Conservation (phyloP, 2,329 filamentous ascomycete genomes). For the Colletotrichum musicola region DNA sequence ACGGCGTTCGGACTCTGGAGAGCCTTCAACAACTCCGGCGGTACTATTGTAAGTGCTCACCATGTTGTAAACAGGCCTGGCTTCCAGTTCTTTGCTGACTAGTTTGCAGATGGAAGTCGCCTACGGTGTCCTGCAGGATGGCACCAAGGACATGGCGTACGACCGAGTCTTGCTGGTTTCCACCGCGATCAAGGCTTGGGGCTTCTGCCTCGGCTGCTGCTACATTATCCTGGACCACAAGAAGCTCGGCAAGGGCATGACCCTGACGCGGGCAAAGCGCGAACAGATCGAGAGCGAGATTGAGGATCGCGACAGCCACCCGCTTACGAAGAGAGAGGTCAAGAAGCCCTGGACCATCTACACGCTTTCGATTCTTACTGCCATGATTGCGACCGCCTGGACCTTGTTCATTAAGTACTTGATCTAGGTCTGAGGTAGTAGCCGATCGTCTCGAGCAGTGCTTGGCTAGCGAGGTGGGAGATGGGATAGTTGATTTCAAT, state of each 20-base stretch:
- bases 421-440: conserved; percentile 6
- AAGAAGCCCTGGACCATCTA: conserved; percentile 34
- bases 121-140: conserved; percentile 41
- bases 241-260: conserved; percentile 40
- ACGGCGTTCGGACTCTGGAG: conserved; percentile 43
- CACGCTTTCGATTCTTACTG: conserved; percentile 34
- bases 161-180: conserved; percentile 33
- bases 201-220: conserved; percentile 36
- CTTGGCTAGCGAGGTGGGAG: neutral
- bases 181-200: conserved; percentile 39
- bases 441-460: neutral
- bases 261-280: conserved; percentile 37
- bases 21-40: conserved; percentile 42
- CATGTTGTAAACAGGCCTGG: neutral
- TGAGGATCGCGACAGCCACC: conserved; percentile 36
- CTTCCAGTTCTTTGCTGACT: neutral
- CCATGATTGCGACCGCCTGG: conserved; percentile 40
- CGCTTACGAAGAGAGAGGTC: conserved; percentile 38
- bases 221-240: conserved; percentile 42
- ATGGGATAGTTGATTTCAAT: neutral
- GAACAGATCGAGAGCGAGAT: conserved; percentile 39
- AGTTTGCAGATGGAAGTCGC: conserved; percentile 41
- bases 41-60: conserved; percentile 39
- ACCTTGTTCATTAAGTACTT: conserved; percentile 41
- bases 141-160: conserved; percentile 39